Base-by-base conservation (phyloP, 305 asterid genomes). In the Euphrasia arctica region DNA sequence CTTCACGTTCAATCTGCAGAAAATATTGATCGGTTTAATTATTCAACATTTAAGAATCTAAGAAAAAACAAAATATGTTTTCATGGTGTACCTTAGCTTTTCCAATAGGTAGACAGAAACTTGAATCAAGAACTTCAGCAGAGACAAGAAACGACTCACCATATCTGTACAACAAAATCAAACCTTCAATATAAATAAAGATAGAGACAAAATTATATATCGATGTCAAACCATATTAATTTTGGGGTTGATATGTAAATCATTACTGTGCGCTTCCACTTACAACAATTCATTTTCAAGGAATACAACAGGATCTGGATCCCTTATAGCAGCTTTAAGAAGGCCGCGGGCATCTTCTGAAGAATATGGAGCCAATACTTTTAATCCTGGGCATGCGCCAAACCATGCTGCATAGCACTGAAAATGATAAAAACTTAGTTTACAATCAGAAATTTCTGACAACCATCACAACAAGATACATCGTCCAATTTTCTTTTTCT, bases 401-500 rank as follows among this genome's bases (percentile, higher is more conserved):
- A 27, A 92, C 97, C 97, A 92, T 62, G 97, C 96, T 52, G 98
- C 98, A 83, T 74, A 92, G 80, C 98, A 92, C 97, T 92, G 82
- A 63, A 85, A 69, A 72, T 31, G 7, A 77, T 55, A 63, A 4
- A 68, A 36, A 27, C 9, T 66, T 27, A 63, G 52, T 59, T 64
- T 27, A 34, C 42, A 63, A 50, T 9, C 55, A 4, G 47, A 62
- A 50, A 41, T 22, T 32, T 36, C 29, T 3, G 31, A 18, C 10
- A 50, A 9, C 13, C 29, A 62, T 29, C 14, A 13, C 31, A 65
- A 70, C 59, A 8, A 9, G 49, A 47, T 22, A 56, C 60, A 54
- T 54, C 47, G 3, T 28, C 27, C 54, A 34, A 25, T 25, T 48
- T 68, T 65, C 49, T 48, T 64, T 50, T 65, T 58, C 70, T 51